Base-by-base conservation (phyloP, 1,139 yeast genomes). In the Chernovozyma aurita region DNA sequence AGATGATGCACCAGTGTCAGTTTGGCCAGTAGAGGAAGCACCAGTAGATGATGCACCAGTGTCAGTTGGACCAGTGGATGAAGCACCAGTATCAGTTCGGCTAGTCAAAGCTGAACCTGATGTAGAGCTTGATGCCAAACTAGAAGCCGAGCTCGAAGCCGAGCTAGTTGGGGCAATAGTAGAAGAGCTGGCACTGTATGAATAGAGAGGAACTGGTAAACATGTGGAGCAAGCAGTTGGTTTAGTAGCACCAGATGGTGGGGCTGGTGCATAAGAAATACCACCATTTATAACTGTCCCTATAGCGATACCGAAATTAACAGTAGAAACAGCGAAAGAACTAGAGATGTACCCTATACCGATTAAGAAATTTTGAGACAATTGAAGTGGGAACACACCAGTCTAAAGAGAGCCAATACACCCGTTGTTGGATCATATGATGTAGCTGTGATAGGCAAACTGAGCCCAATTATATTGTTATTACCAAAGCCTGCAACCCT, bases 401-500 rank as follows among this genome's bases (percentile, higher is more conserved):
- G n/a, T n/a, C n/a, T n/a, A 6, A 11, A 26, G 28, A 50, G 36
- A 3, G 45, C 41, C 40, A 43, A 56, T 14, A 47, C 41, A 30
- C 54, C 57, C 1, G 44, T 42, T 3, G 34, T 26, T 1, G 44
- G 28, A 20, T 41, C 31, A 33, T 52, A 52, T 14, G 14, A 7
- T 33, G 16, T 40, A 9, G 42, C 38, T 7, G 36, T 35, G 22
- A 39, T 41, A 14, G 57, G 42, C 15, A 46, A 35, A 37, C 44
- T 46, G 24, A 57, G 35, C 29, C 59, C 57, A 35, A 60, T 48
- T n/a, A 45, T 39, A 35, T 58, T 61, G 9, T 59, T 59, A 36
- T 46, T 44, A 33, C 66, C 66, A 40, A 52, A 61, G n/a, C 64
- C 65, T 16, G 48, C 48, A 32, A 61, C 60, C 4, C 39, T 45